phyloP scores from a whole-genome alignment of 495 filamentous ascomycete species.

The Astrocystis sublimbata region DNA sequence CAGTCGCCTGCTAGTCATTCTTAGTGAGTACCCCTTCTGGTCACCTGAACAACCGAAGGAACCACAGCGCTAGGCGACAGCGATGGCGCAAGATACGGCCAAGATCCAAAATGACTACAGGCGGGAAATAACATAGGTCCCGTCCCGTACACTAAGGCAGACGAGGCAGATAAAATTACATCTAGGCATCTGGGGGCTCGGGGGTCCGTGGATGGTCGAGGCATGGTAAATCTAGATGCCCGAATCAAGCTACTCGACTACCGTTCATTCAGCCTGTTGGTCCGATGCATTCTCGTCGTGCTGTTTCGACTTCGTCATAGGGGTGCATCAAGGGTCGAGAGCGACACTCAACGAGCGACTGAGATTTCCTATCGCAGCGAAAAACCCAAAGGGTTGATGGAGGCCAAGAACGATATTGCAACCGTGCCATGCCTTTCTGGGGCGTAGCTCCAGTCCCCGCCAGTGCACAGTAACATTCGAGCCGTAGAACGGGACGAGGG shows the following conservation, averaged over 20 bases:
- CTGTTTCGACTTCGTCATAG: constrained; percentile 14
- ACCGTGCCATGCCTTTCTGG: not conserved
- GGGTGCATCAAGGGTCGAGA: constrained; percentile 7
- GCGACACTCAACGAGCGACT: not conserved
- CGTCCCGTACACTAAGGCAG: not conserved
- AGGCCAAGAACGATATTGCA: not conserved
- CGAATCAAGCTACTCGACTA: no score
- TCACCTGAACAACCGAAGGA: constrained; percentile 17
- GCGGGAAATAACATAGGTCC: not conserved
- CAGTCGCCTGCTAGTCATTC: constrained; percentile 15
- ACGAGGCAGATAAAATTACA: not conserved
- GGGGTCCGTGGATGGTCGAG: no score
- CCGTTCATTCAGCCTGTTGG: not conserved
- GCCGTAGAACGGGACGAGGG: not conserved
- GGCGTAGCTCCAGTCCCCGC: not conserved
- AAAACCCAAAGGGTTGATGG: not conserved
- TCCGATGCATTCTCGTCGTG: not conserved
- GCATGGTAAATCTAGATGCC: no score
- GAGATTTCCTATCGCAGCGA: not conserved
- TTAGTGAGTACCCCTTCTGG: constrained; percentile 4
- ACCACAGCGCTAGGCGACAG: no score
- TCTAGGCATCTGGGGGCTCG: not conserved
- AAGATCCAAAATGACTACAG: not conserved
- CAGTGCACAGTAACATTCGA: not conserved
- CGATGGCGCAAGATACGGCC: constrained; percentile 7